Percentiles rank a stretch among this genome's conserved stretches.
phyloP scores from a whole-genome alignment of 1,139 yeast genomes.

The Hanseniaspora gamundiae region DNA sequence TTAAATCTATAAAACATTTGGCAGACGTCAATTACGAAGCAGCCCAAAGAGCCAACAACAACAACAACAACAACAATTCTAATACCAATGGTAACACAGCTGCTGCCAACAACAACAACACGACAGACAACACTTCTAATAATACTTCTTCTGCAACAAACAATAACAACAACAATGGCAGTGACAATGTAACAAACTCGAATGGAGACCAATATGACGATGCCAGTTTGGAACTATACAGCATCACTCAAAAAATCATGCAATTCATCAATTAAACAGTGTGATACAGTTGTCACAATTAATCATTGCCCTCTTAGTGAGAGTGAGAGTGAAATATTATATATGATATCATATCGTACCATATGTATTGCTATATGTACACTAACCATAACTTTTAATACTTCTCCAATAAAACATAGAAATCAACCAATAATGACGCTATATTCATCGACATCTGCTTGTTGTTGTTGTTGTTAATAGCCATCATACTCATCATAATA shows the following conservation, averaged over 20 bases:
- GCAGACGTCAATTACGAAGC: conserved; percentile 30
- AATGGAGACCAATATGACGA: conserved; percentile 33
- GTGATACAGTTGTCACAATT: no score
- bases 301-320: no score
- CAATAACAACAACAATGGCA: conserved; percentile 2
- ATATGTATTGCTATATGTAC: no score
- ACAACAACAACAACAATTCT: conserved; percentile 11
- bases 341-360: no score
- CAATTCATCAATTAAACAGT: conserved; percentile 27
- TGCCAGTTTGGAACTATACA: conserved; percentile 60
- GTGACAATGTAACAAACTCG: conserved; percentile 10
- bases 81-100: conserved; percentile 11
- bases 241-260: conserved; percentile 69
- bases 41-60: conserved; percentile 18
- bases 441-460: no score
- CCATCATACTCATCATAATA: no score
- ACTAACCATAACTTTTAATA: no score
- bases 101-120: conserved; percentile 12
- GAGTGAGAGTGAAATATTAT: no score
- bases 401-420: no score
- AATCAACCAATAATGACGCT: no score
- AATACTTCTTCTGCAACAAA: conserved; percentile 8
- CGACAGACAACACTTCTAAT: conserved; percentile 6
- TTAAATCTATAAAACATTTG: conserved; percentile 26
- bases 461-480: no score